Evolutionary conservation across 1,284 basidiomycete species (phyloP).

Genomic region (Puccinia polysora): DNA sequence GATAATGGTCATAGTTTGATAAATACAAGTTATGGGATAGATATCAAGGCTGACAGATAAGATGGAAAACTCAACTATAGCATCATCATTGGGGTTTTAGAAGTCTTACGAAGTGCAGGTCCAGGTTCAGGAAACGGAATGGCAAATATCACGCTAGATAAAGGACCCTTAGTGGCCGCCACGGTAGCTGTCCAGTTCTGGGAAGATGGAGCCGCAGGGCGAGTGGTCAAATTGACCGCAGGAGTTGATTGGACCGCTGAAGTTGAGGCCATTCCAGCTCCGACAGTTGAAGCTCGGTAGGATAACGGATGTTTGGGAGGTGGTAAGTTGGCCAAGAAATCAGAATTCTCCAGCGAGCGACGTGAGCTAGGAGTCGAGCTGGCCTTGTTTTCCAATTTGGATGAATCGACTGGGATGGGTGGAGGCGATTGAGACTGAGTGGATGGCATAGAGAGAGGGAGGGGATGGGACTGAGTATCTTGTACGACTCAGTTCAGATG

Average conservation of each 20-base stretch:
- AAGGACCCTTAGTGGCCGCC: conserved; percentile 23
- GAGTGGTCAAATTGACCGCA: background rate
- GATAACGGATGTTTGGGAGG: conserved; percentile 10
- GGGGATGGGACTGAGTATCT: no score
- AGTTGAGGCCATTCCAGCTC: no score
- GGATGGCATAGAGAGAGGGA: no score
- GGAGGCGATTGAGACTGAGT: no score
- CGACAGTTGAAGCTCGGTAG: conserved; percentile 8
- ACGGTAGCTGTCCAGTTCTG: conserved; percentile 11
- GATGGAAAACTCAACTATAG: conserved; percentile 24
- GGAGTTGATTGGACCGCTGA: no score
- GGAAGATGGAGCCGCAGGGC: background rate
- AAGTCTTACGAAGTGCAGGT: conserved; percentile 11
- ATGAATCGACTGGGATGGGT: no score
- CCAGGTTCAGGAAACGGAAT: conserved; percentile 38
- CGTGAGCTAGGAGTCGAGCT: no score
- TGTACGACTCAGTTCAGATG: no score
- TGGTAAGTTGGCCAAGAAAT: conserved; percentile 14
- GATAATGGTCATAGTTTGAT: no score
- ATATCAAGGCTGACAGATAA: background rate
- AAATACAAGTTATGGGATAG: no score
- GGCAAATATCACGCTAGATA: conserved; percentile 28
- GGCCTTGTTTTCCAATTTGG: no score
- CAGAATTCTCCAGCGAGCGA: conserved; percentile 5
- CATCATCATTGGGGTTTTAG: conserved; percentile 32